These are phyloP conservation scores for Solanum sitiens DNA, from an alignment of 257 asterid species.

Conservation along the genomic window DNA sequence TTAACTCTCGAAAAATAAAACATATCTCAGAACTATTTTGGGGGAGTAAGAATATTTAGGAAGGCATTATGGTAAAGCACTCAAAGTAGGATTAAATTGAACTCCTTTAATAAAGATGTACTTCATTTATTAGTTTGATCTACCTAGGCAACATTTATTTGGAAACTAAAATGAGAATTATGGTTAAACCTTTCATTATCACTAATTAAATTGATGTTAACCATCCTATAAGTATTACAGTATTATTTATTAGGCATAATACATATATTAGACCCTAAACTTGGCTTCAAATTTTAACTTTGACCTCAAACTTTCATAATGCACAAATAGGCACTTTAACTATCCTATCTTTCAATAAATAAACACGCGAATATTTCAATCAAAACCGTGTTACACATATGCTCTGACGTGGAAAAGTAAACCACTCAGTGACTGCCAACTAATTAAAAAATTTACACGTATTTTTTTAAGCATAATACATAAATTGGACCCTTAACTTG, in stretches of 20 bases:
- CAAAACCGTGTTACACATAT: too few species aligned
- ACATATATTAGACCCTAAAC: too few species aligned
- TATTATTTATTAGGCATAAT: background rate
- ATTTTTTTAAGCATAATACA: too few species aligned
- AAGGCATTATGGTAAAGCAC: background rate
- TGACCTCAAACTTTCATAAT: too few species aligned
- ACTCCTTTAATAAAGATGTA: background rate
- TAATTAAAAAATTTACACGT: too few species aligned
- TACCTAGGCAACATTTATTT: background rate
- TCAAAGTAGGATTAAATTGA: background rate
- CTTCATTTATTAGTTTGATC: background rate
- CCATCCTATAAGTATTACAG: background rate
- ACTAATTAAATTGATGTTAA: background rate
- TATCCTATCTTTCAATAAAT: too few species aligned
- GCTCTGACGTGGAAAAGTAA: too few species aligned
- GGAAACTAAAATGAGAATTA: background rate
- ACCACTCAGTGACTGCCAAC: too few species aligned
- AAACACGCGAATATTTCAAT: too few species aligned
- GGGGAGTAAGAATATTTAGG: background rate
- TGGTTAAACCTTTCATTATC: background rate
- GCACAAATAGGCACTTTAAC: too few species aligned
- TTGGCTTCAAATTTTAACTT: too few species aligned
- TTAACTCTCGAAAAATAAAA: rapidly evolving
- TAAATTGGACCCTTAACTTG: too few species aligned
- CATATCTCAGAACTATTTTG: background rate